These are phyloP conservation scores for Rhodamnia argentea DNA, from an alignment of 345 rosid genomes.

Conservation along the genomic window DNA sequence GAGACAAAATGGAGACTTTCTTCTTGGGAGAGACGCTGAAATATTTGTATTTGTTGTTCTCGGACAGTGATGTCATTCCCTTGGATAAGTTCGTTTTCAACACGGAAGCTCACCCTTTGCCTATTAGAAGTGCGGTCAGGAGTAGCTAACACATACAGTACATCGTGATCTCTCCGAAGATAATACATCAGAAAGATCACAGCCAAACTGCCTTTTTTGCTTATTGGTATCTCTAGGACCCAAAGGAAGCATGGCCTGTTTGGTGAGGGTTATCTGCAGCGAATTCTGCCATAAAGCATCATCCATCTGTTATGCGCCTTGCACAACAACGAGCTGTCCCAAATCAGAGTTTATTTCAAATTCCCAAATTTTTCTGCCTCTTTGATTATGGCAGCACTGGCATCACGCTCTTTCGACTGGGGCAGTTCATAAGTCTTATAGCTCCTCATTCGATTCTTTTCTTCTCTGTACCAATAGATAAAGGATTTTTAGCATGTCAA, in stretches of 20 bases:
- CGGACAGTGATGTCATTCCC: conserved; percentile 57
- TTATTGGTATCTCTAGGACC: background rate
- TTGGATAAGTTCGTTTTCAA: conserved; percentile 82
- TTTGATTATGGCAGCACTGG: background rate
- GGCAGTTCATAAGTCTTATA: background rate
- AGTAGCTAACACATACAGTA: background rate
- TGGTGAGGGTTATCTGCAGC: background rate
- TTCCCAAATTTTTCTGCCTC: background rate
- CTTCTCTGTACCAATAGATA: background rate
- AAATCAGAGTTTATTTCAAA: background rate
- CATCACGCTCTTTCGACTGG: background rate
- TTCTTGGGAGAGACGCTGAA: conserved; percentile 88
- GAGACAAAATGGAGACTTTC: conserved; percentile 96
- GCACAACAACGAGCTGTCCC: background rate
- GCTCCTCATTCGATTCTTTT: background rate
- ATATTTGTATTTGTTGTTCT: conserved; percentile 86
- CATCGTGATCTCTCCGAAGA: background rate
- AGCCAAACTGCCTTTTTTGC: background rate
- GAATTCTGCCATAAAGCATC: background rate
- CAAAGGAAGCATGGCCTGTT: background rate
- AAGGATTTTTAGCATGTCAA: background rate
- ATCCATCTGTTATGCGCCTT: background rate
- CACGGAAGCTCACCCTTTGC: conserved; percentile 93
- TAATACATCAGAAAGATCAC: background rate
- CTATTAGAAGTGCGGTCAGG: conserved; percentile 34